These are phyloP conservation scores for Artemisia tridentata DNA, from an alignment of 129 eudicot species.

Conservation along the genomic window DNA sequence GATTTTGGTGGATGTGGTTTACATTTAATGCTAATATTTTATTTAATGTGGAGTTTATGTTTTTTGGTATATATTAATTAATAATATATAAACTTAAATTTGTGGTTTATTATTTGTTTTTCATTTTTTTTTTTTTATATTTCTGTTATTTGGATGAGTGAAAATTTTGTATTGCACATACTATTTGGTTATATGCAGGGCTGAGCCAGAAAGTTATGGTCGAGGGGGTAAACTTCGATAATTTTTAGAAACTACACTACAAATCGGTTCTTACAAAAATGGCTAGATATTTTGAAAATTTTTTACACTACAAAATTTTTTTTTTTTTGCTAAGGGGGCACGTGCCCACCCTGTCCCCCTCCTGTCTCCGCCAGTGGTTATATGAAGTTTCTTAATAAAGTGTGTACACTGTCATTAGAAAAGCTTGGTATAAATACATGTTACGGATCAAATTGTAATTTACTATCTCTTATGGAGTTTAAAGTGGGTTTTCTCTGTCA, in stretches of 20 bases:
- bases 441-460: not conserved
- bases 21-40: not conserved
- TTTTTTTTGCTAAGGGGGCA: too few relatives aligned
- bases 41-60: not conserved
- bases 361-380: too few relatives aligned
- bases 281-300: too few relatives aligned
- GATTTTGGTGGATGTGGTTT: conserved; percentile 4
- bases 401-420: not conserved
- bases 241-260: too few relatives aligned
- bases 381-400: not conserved
- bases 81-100: not conserved
- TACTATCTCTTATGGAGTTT: not conserved
- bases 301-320: too few relatives aligned
- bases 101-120: not conserved
- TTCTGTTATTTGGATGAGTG: conserved; percentile 4
- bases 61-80: too few relatives aligned
- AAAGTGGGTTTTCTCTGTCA: not conserved
- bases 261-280: too few relatives aligned
- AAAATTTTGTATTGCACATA: not conserved
- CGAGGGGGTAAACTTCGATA: too few relatives aligned
- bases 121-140: not conserved
- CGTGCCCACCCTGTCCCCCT: too few relatives aligned
- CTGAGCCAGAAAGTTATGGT: too few relatives aligned
- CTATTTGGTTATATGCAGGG: not conserved
- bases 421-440: not conserved